phyloP scores from a whole-genome alignment of 495 filamentous ascomycete species.

The Penicillium manginii region DNA sequence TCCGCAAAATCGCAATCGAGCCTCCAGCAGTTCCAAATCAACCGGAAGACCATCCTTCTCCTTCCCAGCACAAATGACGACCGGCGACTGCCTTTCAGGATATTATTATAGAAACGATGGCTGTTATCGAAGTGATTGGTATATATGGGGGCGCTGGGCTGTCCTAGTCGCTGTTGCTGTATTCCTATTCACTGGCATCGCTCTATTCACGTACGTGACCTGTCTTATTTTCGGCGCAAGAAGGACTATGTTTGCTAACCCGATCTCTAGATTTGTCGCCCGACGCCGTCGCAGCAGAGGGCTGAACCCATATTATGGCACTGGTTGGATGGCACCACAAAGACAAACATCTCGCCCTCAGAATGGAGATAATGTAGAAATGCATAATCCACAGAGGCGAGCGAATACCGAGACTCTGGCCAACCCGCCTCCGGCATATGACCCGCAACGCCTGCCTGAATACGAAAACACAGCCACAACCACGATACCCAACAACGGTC shows the following conservation, averaged over 20 bases:
- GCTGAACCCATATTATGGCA: neutral
- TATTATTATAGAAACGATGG: neutral
- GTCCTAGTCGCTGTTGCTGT: neutral
- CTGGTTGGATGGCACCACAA: neutral
- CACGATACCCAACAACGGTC: neutral
- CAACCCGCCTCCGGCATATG: neutral
- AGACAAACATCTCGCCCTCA: neutral
- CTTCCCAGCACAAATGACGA: neutral
- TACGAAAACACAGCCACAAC: neutral
- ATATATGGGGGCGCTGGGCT: neutral
- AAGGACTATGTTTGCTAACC: neutral
- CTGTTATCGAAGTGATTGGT: neutral
- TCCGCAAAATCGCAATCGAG: no score
- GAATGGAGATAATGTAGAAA: neutral
- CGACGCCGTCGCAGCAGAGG: neutral
- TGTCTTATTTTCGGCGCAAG: neutral
- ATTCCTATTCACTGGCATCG: neutral
- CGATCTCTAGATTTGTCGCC: neutral
- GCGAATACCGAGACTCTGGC: neutral
- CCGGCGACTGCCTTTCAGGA: neutral
- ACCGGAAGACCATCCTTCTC: no score
- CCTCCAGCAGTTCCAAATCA: no score
- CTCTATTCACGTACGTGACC: neutral
- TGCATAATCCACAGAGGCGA: neutral
- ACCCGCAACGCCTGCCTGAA: neutral